These are phyloP conservation scores for Diaporthe capsici DNA, from an alignment of 2,329 filamentous ascomycete genomes.

Conservation along the genomic window DNA sequence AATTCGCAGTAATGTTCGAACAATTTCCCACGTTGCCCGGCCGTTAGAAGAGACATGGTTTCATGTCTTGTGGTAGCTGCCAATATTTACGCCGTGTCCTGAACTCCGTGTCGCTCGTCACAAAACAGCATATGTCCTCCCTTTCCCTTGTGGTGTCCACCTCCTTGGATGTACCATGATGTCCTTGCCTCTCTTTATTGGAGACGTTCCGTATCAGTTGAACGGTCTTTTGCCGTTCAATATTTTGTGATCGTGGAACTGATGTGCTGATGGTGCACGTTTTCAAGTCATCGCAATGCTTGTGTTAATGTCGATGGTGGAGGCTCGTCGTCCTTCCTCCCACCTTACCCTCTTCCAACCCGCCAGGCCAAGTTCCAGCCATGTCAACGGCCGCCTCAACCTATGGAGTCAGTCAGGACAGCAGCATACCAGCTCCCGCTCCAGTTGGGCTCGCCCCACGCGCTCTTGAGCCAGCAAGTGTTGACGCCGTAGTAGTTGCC, in stretches of 20 bases:
- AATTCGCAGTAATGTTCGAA: background rate
- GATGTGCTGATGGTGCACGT: background rate
- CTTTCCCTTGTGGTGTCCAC: background rate
- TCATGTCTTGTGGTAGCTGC: background rate
- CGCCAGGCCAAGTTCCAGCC: background rate
- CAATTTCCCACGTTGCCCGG: background rate
- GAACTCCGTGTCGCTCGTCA: conserved; percentile 29
- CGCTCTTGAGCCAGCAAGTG: conserved; percentile 55
- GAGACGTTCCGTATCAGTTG: background rate
- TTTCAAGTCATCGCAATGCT: background rate
- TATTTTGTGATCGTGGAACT: background rate
- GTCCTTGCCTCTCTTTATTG: background rate
- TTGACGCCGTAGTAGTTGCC: conserved; percentile 48
- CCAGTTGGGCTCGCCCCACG: conserved; percentile 47
- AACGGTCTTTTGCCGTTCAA: background rate
- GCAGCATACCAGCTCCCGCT: conserved; percentile 51
- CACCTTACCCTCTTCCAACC: background rate
- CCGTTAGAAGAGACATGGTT: background rate
- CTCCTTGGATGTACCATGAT: background rate
- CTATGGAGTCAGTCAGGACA: conserved; percentile 45
- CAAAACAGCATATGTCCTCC: background rate
- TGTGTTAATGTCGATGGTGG: background rate
- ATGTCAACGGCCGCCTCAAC: background rate
- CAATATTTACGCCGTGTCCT: conserved; percentile 7
- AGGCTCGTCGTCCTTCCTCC: background rate